phyloP scores from a whole-genome alignment of 495 filamentous ascomycete genomes.

The Alectoria sarmentosa region DNA sequence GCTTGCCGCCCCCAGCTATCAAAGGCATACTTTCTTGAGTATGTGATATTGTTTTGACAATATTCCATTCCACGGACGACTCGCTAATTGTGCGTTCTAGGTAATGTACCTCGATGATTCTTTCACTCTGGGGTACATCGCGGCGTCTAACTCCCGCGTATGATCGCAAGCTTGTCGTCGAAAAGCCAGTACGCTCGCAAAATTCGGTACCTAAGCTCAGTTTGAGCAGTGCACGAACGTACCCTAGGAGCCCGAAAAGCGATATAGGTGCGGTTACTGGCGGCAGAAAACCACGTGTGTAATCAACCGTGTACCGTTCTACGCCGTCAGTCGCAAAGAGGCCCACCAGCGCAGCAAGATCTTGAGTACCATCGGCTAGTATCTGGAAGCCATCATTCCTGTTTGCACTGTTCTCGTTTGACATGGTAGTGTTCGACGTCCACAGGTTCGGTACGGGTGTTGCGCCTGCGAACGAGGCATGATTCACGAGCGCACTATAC shows the following conservation, averaged over 20 bases:
- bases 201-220: not conserved
- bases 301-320: slow-evolving; percentile 26
- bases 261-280: slow-evolving; percentile 24
- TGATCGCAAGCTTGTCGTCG: not conserved
- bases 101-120: too few relatives aligned
- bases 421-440: not conserved
- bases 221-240: not conserved
- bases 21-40: too few relatives aligned
- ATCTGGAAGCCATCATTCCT: not conserved
- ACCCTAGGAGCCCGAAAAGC: not conserved
- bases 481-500: not conserved
- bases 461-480: not conserved
- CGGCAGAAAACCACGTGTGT: slow-evolving; percentile 25
- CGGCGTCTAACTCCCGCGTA: not conserved
- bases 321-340: slow-evolving; percentile 28
- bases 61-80: too few relatives aligned
- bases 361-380: slow-evolving; percentile 29
- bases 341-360: slow-evolving; percentile 29
- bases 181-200: not conserved
- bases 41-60: too few relatives aligned
- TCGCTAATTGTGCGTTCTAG: too few relatives aligned
- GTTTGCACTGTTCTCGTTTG: not conserved
- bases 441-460: not conserved
- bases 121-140: too few relatives aligned
- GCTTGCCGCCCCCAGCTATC: too few relatives aligned